These are phyloP conservation scores for Dendrocalamus sinicus DNA, from an alignment of 176 grass and related monocot species.

Conservation along the genomic window DNA sequence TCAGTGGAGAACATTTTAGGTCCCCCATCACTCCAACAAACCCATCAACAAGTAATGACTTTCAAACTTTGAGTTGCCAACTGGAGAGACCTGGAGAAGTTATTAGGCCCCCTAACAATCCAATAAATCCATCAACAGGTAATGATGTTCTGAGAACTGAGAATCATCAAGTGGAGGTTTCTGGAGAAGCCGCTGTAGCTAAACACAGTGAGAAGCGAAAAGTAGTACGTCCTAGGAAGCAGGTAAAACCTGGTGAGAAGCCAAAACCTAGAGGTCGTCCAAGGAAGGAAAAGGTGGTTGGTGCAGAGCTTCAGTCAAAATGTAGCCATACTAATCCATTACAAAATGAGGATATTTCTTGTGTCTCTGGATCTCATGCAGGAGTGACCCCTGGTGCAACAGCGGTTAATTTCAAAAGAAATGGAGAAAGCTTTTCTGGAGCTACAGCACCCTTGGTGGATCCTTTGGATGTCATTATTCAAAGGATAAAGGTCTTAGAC, in stretches of 20 bases:
- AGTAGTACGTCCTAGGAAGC: slow-evolving; percentile 36
- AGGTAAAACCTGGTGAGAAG: slow-evolving; percentile 44
- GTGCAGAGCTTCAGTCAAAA: slow-evolving; percentile 32
- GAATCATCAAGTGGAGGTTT: slow-evolving; percentile 40
- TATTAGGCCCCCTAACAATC: slow-evolving; percentile 18
- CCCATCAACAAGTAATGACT: slow-evolving; percentile 15
- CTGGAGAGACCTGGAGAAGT: slow-evolving; percentile 25
- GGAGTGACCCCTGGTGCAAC: slow-evolving; percentile 14
- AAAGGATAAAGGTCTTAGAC: slow-evolving; percentile 53
- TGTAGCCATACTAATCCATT: slow-evolving; percentile 20
- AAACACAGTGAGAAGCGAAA: slow-evolving; percentile 48
- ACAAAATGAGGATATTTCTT: slow-evolving; percentile 32
- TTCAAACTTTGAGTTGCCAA: background rate
- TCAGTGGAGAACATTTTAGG: background rate
- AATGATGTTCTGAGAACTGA: slow-evolving; percentile 41
- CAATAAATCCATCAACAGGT: slow-evolving; percentile 29
- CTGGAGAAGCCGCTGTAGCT: slow-evolving; percentile 38
- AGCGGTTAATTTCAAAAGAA: slow-evolving; percentile 1
- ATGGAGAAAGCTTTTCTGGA: slow-evolving; percentile 37
- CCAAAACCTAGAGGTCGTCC: slow-evolving; percentile 58
- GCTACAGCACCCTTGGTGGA: slow-evolving; percentile 20
- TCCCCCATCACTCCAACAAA: slow-evolving; percentile 8
- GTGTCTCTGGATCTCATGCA: slow-evolving; percentile 17
- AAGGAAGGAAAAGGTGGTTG: slow-evolving; percentile 43
- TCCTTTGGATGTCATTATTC: slow-evolving; percentile 62